Conservation (phyloP, 305 asterid species). For the Fraxinus sp. region DNA sequence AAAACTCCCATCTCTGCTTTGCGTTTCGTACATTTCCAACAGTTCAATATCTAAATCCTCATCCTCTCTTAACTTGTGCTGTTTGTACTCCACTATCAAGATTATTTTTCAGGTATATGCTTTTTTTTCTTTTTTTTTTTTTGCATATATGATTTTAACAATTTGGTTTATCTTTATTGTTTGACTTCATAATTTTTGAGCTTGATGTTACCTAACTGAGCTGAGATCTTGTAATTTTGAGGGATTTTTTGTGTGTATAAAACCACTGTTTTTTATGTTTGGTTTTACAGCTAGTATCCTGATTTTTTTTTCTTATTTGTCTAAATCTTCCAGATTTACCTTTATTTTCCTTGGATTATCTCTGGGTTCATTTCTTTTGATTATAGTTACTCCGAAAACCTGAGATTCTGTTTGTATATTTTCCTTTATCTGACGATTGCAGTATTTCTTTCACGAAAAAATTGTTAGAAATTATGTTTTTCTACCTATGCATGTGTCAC, state of each 20-base stretch:
- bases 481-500: neutral
- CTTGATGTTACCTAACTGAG: neutral
- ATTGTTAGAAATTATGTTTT: neutral
- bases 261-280: neutral
- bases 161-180: neutral
- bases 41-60: conserved; percentile 13
- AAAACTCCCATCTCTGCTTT: conserved; percentile 36
- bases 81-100: neutral
- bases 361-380: neutral
- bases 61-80: conserved; percentile 10
- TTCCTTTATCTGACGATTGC: neutral
- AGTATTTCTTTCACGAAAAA: neutral
- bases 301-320: neutral
- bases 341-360: neutral
- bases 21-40: conserved; percentile 30
- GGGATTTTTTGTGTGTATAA: neutral
- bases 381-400: neutral
- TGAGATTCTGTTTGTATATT: neutral
- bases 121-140: neutral
- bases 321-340: neutral
- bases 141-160: neutral
- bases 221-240: conserved; percentile 28
- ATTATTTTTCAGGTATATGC: conserved; percentile 37
- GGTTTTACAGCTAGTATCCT: neutral
- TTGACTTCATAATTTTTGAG: neutral